A percentile compares a stretch with the other conserved stretches of the same genome.
Conservation (phyloP, 2,329 filamentous ascomycete genomes). For the Bipolaris victoriae region DNA sequence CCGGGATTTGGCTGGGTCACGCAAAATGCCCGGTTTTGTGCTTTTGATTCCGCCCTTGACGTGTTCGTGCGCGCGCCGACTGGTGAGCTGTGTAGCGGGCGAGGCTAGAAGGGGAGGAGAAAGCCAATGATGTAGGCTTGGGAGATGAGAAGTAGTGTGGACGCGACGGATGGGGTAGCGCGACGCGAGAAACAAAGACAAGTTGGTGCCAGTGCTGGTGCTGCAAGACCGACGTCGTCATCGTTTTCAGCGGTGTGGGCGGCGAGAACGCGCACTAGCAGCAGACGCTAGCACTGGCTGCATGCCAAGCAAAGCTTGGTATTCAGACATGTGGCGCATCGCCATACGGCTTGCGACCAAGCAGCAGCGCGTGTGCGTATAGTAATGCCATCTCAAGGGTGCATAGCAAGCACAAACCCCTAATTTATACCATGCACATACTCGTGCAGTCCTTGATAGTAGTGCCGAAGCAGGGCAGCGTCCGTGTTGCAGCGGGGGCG, state of each 20-base stretch:
- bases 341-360: background rate
- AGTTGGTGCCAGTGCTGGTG: background rate
- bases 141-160: background rate
- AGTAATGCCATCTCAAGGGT: background rate
- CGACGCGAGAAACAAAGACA: conserved; percentile 1
- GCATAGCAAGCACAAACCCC: background rate
- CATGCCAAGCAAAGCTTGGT: conserved; percentile 15
- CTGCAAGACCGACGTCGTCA: conserved; percentile 16
- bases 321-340: conserved; percentile 8
- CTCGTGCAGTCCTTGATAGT: no score
- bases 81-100: conserved; percentile 7
- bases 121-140: conserved; percentile 3
- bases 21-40: conserved; percentile 11
- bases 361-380: background rate
- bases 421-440: no score
- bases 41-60: background rate
- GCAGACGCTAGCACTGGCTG: background rate
- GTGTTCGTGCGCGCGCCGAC: conserved; percentile 1
- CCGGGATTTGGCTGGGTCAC: conserved; percentile 7
- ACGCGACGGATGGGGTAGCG: conserved; percentile 8
- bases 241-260: conserved; percentile 14
- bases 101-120: background rate
- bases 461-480: background rate
- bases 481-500: background rate
- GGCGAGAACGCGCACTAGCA: conserved; percentile 5